phyloP scores from a whole-genome alignment of 2,329 filamentous ascomycete species.

The Talaromyces sp. region DNA sequence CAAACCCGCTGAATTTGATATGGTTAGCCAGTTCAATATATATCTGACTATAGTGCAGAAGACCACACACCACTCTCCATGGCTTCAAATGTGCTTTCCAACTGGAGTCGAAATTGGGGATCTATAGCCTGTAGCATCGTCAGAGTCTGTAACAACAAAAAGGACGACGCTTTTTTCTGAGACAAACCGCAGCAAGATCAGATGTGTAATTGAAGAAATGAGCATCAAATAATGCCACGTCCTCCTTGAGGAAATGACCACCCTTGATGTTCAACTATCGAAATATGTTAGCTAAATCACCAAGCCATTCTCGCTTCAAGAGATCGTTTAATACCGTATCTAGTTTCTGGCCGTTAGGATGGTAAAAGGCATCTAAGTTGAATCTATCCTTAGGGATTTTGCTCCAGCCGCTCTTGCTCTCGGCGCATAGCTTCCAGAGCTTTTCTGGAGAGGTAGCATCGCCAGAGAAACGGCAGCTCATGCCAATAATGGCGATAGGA shows the following conservation, averaged over 20 bases:
- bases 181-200: not conserved
- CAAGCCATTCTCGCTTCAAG: not conserved
- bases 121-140: not conserved
- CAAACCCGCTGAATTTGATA: conserved; percentile 24
- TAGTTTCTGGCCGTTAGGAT: not conserved
- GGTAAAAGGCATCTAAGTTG: not conserved
- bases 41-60: not conserved
- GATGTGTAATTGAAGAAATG: conserved; percentile 21
- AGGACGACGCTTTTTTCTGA: not conserved
- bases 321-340: not conserved
- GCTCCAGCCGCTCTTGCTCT: conserved; percentile 12
- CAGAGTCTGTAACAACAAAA: not conserved
- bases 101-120: not conserved
- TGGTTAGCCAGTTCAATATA: not conserved
- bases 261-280: not conserved
- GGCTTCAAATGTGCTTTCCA: not conserved
- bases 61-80: conserved; percentile 18
- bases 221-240: conserved; percentile 29
- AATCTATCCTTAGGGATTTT: conserved; percentile 22
- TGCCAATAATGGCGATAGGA: conserved; percentile 22
- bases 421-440: conserved; percentile 23
- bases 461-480: conserved; percentile 22
- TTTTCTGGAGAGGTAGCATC: conserved; percentile 17
- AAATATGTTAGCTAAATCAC: not conserved
- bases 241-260: conserved; percentile 19